phyloP scores from a whole-genome alignment of 2,329 filamentous ascomycete species.

The Gremmenia infestans region DNA sequence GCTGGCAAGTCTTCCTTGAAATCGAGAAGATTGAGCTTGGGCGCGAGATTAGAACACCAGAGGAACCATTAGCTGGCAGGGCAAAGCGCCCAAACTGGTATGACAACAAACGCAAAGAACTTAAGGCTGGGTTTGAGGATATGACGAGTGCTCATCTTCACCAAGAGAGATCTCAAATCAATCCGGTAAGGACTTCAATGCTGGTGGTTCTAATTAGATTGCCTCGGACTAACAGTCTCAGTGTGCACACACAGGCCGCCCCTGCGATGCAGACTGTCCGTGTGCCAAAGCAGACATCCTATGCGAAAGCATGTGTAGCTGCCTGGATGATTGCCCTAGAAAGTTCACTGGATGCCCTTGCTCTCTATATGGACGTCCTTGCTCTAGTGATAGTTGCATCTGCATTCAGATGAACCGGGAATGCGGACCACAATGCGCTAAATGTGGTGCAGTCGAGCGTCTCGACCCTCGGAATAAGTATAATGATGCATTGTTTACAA shows the following conservation, averaged over 20 bases:
- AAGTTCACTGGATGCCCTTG: constrained; percentile 67
- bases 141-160: constrained; percentile 22
- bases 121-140: constrained; percentile 22
- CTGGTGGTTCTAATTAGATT: constrained; percentile 41
- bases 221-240: constrained; percentile 33
- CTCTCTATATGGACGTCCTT: constrained; percentile 53
- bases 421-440: constrained; percentile 71
- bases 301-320: constrained; percentile 70
- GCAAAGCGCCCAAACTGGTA: constrained; percentile 26
- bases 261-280: constrained; percentile 56
- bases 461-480: constrained; percentile 65
- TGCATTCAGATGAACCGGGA: constrained; percentile 71
- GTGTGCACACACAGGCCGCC: constrained; percentile 60
- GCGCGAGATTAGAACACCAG: not conserved
- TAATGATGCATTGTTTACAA: constrained; percentile 49
- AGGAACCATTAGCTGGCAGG: not conserved
- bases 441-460: constrained; percentile 64
- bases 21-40: constrained; percentile 11
- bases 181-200: constrained; percentile 47
- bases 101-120: constrained; percentile 21
- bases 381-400: constrained; percentile 58
- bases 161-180: constrained; percentile 38
- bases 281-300: constrained; percentile 58
- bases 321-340: constrained; percentile 55
- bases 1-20: constrained; percentile 22